Percentiles rank a stretch among this genome's conserved stretches.
phyloP scores from a whole-genome alignment of 176 grass and related monocot genomes.

The Oryza glaberrima region DNA sequence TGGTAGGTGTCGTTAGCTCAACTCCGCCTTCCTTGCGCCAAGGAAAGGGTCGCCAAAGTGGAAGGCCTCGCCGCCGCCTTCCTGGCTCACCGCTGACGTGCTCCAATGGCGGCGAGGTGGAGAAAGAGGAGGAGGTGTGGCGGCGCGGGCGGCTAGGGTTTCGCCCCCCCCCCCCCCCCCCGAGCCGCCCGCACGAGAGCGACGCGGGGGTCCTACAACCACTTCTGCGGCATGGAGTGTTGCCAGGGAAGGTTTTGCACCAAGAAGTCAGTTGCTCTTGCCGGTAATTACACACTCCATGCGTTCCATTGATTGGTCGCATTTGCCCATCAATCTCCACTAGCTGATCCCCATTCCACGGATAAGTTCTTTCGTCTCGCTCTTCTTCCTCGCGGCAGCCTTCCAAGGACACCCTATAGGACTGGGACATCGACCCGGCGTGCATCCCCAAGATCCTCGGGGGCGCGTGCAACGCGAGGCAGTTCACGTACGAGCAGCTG shows the following conservation, averaged over 20 bases:
- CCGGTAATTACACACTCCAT: conserved; percentile 37
- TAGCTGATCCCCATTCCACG: background rate
- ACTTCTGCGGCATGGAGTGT: conserved; percentile 12
- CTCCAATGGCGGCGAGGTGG: too few species aligned
- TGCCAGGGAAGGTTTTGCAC: conserved; percentile 79
- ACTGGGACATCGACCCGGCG: conserved; percentile 58
- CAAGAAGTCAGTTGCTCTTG: conserved; percentile 58
- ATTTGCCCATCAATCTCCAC: background rate
- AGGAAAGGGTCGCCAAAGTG: too few species aligned
- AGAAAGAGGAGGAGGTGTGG: too few species aligned
- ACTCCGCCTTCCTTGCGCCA: too few species aligned
- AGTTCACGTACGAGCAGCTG: conserved; percentile 93
- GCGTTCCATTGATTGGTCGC: background rate
- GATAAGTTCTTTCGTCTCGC: conserved; percentile 67
- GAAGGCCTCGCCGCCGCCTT: too few species aligned
- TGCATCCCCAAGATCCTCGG: conserved; percentile 90
- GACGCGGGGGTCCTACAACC: too few species aligned
- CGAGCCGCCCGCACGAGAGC: too few species aligned
- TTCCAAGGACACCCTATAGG: conserved; percentile 46
- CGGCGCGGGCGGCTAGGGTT: too few species aligned
- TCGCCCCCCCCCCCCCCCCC: too few species aligned
- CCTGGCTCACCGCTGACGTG: too few species aligned
- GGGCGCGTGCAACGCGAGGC: conserved; percentile 54
- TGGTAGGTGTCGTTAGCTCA: too few species aligned
- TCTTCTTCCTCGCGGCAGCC: conserved; percentile 73